These are phyloP conservation scores for Solanum tacnaense DNA, from an alignment of 257 asterid species.

Conservation along the genomic window DNA sequence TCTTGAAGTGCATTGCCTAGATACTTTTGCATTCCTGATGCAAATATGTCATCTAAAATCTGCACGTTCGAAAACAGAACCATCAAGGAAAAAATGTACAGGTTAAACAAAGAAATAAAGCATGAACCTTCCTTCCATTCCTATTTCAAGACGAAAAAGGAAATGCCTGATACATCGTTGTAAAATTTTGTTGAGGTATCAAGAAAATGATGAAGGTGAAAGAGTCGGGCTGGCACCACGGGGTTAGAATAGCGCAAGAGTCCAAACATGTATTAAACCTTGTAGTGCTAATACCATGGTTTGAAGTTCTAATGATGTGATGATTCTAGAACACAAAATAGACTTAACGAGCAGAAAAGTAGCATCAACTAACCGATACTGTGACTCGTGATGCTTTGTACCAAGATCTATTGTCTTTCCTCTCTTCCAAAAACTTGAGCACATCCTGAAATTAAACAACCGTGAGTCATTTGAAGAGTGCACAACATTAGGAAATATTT, in stretches of 20 bases:
- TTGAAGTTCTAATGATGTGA: background rate
- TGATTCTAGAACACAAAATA: background rate
- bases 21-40: conserved; percentile 73
- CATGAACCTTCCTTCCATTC: background rate
- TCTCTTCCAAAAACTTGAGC: conserved; percentile 57
- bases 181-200: background rate
- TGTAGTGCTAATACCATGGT: background rate
- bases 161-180: background rate
- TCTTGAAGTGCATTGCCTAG: conserved; percentile 70
- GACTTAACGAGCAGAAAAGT: background rate
- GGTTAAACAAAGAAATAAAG: too few species aligned
- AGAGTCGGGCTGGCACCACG: background rate
- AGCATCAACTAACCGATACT: conserved; percentile 52
- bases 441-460: conserved; percentile 44
- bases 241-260: background rate
- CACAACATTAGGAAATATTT: background rate
- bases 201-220: background rate
- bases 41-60: conserved; percentile 78
- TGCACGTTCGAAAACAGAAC: conserved; percentile 4
- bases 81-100: too few species aligned
- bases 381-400: conserved; percentile 80
- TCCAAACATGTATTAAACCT: background rate
- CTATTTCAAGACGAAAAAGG: background rate
- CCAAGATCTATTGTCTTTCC: conserved; percentile 71
- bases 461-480: background rate